These are phyloP conservation scores for Solanum sparsipilum DNA, from an alignment of 257 asterid species.

Conservation along the genomic window DNA sequence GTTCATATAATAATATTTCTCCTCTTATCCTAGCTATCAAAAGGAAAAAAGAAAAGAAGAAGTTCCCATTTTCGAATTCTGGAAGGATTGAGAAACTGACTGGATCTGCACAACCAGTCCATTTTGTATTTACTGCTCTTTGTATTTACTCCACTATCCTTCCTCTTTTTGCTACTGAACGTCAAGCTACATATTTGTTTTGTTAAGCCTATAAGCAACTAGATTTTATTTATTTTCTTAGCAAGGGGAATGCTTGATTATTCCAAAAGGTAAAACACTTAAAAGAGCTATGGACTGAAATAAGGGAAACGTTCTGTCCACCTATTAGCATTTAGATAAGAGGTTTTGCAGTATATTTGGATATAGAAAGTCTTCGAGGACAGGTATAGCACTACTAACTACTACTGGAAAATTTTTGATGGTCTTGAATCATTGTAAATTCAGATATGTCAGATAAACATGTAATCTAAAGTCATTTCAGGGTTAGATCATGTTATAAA, in stretches of 20 bases:
- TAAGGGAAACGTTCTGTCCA: background rate
- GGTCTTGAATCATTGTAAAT: too few species aligned
- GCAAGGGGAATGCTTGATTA: background rate
- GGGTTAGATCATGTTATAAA: background rate
- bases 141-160: background rate
- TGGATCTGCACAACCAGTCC: background rate
- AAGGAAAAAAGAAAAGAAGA: background rate
- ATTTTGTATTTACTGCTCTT: background rate
- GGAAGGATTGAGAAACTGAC: background rate
- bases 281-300: background rate
- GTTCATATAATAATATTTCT: background rate
- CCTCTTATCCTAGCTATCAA: background rate
- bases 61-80: background rate
- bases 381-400: too few species aligned
- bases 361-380: too few species aligned
- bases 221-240: background rate
- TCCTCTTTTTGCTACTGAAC: background rate
- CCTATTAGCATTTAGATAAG: background rate
- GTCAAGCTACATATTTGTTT: background rate
- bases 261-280: background rate
- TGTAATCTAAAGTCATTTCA: background rate
- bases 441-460: too few species aligned
- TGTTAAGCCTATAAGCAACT: background rate
- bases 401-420: too few species aligned
- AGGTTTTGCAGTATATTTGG: background rate